Evolutionary conservation across 305 asterid species (phyloP).

Genomic region (Salvia sclarea): DNA sequence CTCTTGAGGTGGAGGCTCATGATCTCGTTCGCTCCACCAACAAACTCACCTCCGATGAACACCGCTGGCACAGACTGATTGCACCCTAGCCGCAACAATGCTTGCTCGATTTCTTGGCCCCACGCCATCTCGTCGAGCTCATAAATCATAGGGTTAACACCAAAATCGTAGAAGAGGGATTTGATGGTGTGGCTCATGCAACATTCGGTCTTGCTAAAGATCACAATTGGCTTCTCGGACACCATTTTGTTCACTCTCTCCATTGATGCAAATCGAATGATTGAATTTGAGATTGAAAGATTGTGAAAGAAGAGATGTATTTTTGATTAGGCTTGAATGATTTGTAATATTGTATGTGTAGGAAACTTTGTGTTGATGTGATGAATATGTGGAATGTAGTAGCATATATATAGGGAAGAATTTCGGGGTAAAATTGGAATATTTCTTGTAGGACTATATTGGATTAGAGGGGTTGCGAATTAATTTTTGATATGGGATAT

Average conservation of each 20-base stretch:
- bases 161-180: conserved; percentile 59
- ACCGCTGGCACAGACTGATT: conserved; percentile 63
- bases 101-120: conserved; percentile 72
- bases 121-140: conserved; percentile 67
- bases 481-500: neutral
- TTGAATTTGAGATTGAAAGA: neutral
- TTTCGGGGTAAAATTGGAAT: conserved; percentile 27
- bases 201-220: conserved; percentile 65
- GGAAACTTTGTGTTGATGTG: conserved; percentile 38
- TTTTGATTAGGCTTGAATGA: conserved; percentile 10
- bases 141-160: conserved; percentile 51
- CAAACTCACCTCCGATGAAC: conserved; percentile 66
- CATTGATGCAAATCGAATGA: conserved; percentile 30
- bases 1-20: conserved; percentile 70
- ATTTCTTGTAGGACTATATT: neutral
- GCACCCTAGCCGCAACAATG: conserved; percentile 47
- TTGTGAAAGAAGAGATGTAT: neutral
- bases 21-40: conserved; percentile 72
- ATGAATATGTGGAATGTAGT: conserved; percentile 31
- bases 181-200: conserved; percentile 61
- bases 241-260: conserved; percentile 47
- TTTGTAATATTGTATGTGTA: conserved; percentile 21
- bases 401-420: conserved; percentile 34
- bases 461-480: conserved; percentile 18
- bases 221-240: conserved; percentile 64